phyloP scores from a whole-genome alignment of 1,284 basidiomycete species.

The Moesziomyces parantarcticus region DNA sequence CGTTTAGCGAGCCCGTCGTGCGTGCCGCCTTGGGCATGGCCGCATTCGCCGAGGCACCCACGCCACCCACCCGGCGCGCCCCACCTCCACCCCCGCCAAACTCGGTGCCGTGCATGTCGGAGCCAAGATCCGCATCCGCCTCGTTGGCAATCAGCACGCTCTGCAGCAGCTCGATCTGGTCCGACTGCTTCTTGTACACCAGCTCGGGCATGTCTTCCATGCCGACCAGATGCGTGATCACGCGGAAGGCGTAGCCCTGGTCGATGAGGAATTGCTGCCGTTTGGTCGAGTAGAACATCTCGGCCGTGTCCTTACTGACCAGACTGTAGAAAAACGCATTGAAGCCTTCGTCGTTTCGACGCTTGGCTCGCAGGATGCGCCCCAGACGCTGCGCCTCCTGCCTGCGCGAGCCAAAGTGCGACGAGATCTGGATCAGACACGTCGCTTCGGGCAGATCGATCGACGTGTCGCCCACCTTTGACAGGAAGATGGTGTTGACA shows the following conservation, averaged over 20 bases:
- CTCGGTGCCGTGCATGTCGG: constrained; percentile 76
- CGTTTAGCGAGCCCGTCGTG: constrained; percentile 65
- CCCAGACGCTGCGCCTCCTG: constrained; percentile 97
- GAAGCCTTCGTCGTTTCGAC: constrained; percentile 98
- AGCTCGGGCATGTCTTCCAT: constrained; percentile 86
- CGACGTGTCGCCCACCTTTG: constrained; percentile 98
- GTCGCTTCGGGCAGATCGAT: constrained; percentile 99
- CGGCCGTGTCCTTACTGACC: constrained; percentile 97
- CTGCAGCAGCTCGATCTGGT: constrained; percentile 92
- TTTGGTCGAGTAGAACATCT: constrained; percentile 99
- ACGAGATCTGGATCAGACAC: constrained; percentile 99
- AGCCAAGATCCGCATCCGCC: constrained; percentile 86
- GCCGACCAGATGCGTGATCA: constrained; percentile 96
- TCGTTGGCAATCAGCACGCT: constrained; percentile 92
- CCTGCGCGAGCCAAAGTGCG: constrained; percentile 96
- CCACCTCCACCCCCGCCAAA: constrained; percentile 21
- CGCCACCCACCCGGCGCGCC: constrained; percentile 12
- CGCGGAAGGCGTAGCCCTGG: constrained; percentile 98
- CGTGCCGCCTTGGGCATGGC: constrained; percentile 52
- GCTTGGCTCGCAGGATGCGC: constrained; percentile 92
- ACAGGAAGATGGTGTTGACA: constrained; percentile 98
- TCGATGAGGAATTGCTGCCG: constrained; percentile 98
- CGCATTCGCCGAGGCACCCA: constrained; percentile 12
- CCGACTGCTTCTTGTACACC: constrained; percentile 88
- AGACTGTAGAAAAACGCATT: constrained; percentile 99